Base-by-base conservation (phyloP, 2,329 filamentous ascomycete genomes). In the Leptodontidium sp. region DNA sequence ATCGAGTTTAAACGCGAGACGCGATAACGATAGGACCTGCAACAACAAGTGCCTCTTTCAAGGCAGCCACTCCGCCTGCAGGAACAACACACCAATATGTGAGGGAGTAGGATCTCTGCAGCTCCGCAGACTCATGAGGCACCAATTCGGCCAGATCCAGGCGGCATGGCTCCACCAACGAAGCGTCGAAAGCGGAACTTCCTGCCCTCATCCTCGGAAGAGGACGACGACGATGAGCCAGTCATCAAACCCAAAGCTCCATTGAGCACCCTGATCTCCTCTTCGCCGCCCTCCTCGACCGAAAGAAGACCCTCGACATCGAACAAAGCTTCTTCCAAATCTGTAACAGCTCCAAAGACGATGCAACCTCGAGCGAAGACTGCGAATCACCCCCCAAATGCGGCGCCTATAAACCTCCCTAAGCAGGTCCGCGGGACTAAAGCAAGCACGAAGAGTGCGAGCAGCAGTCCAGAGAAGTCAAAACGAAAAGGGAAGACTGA, bases 141-240 rank as follows among this genome's bases (percentile, higher is more conserved):
- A 43, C 50, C 38, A 61, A 40, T 55, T 57, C 40, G 32, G 14
- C n/a, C n/a, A 53, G 15, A 21, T 53, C 50, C 62, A 55, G 50
- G 49, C 50, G 52, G 32, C 47, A 79, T 79, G 78, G 77, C 77
- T 68, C 77, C 78, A 67, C 77, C 78, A 67, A 70, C 75, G 50
- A 79, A 78, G 66, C 75, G 88, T 78, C 85, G 85, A 74, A 87
- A 84, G 82, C 85, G 84, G 74, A 88, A 86, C 78, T 79, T 86
- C 75, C 78, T 88, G 52, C 71, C 72, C 14, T 75, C 75, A 17
- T 74, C 77, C 53, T 68, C 72, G 17, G 82, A 82, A 55, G 85
- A 85, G 64, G 83, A 86, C 71, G 84, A 87, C 72, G 83, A 86
- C 72, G 80, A 81, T 40, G 82, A 85, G 62, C 66, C 72, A 8